Evolutionary conservation across 306 rosid species (phyloP), one percentile per base, ranked within the genome.

Genomic region (Vachellia pachyceras): DNA sequence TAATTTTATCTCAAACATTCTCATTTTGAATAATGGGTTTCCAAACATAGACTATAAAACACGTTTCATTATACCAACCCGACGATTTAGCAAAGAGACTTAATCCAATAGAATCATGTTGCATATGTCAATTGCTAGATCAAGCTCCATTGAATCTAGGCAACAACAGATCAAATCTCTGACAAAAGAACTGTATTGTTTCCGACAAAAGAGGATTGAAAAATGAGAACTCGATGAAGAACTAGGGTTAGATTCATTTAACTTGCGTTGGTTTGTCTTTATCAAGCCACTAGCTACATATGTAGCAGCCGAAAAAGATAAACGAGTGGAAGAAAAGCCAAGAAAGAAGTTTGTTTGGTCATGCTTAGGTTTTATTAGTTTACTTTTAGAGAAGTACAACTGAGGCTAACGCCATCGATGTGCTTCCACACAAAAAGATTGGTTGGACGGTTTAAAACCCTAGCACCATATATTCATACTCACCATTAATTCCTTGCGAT

Each of bases 361-460:
- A 12, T 29, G 40, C 33, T 25, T 11, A 33, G 18, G 68, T 29
- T 60, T 61, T 29, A 61, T 61, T 61, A 29, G 68, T 10, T 61
- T 25, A 25, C 68, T 29, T 61, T 37, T 66, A 65, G 45, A 65
- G 70, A 35, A 65, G 22, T 65, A 65, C 70, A 65, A 36, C 8
- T 37, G 5, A 65, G 9, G 44, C 12, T 15, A 13, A 37, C 0
- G 46, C 29, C 71, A 66, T 66, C n/a, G 71, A 66, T 18, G 46
- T 18, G 44, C 71, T 66, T 66, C 46, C 25, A 66, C 71, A 36
- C 33, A 66, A 66, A 36, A n/a, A n/a, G n/a, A 36, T 71, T 69
- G 72, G 79, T 42, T 65, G 78, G 84, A 44, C 84, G 87, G 79
- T 54, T 37, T 76, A 25, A 64, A 73, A 40, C 36, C 50, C 71